These are phyloP conservation scores for Cytospora piceicola DNA, from an alignment of 2,329 filamentous ascomycete genomes.

Conservation along the genomic window DNA sequence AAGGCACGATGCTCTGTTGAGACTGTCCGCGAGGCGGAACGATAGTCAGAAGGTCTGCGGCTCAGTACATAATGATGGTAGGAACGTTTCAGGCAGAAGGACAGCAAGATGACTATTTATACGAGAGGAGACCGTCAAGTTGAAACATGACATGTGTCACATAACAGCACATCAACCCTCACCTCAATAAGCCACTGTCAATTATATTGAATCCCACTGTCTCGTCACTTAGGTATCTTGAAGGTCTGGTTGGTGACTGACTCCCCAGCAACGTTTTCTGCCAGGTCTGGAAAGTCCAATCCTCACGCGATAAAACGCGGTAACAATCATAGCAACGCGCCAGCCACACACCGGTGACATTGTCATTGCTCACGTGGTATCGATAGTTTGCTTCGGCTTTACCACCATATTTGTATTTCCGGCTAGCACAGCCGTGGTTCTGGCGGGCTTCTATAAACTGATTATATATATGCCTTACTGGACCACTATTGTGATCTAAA, in stretches of 20 bases:
- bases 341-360: not conserved
- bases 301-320: not conserved
- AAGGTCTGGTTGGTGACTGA: not conserved
- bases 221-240: not conserved
- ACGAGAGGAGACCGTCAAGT: not conserved
- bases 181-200: not conserved
- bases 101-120: constrained; percentile 5
- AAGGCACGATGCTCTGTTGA: constrained; percentile 6
- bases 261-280: not conserved
- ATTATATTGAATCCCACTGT: not conserved
- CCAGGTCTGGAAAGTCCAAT: not conserved
- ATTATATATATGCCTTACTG: not conserved
- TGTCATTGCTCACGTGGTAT: not conserved
- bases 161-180: not conserved
- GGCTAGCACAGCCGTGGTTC: not conserved
- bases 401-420: not conserved
- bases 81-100: not conserved
- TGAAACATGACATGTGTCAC: not conserved
- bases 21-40: constrained; percentile 12
- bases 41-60: constrained; percentile 9
- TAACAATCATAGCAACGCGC: not conserved
- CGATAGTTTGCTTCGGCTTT: not conserved
- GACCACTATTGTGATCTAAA: not conserved
- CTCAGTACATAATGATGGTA: not conserved
- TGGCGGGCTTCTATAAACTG: constrained; percentile 8